These are phyloP conservation scores for Entonaema liquescens DNA, from an alignment of 495 filamentous ascomycete species.

Conservation along the genomic window DNA sequence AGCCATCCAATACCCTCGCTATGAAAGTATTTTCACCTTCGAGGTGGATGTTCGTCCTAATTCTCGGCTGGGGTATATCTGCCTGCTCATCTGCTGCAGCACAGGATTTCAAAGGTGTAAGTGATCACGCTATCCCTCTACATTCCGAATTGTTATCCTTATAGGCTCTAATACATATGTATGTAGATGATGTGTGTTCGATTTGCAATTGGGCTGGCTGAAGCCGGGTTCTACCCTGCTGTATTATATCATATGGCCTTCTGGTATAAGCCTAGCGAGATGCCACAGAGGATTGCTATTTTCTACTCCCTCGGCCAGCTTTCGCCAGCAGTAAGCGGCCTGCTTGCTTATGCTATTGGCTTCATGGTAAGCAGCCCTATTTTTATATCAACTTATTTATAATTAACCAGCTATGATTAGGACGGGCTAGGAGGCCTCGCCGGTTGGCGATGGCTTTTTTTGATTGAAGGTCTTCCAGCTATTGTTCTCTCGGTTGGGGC, in stretches of 20 bases:
- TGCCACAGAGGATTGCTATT: conserved; percentile 49
- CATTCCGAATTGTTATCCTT: background rate
- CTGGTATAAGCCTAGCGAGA: conserved; percentile 52
- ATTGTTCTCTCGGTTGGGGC: conserved; percentile 49
- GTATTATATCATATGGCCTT: conserved; percentile 55
- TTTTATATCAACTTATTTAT: background rate
- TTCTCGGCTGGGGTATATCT: conserved; percentile 53
- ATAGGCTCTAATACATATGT: background rate
- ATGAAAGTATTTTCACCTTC: conserved; percentile 48
- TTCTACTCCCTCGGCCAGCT: conserved; percentile 52
- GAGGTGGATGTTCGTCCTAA: conserved; percentile 56
- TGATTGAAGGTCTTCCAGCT: conserved; percentile 57
- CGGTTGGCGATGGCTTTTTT: conserved; percentile 58
- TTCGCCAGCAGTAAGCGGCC: conserved; percentile 49
- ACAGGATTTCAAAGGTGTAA: conserved; percentile 48
- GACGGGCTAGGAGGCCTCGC: conserved; percentile 47
- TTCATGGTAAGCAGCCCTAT: conserved; percentile 43
- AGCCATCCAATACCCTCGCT: conserved; percentile 51
- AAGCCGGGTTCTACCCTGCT: conserved; percentile 53
- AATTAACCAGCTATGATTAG: background rate
- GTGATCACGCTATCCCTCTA: background rate
- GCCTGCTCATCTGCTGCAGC: conserved; percentile 49
- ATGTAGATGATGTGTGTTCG: conserved; percentile 52
- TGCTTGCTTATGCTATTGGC: conserved; percentile 54
- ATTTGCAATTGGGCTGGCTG: conserved; percentile 53